Percentiles rank a stretch among this genome's conserved stretches.
These are phyloP conservation scores for Pythium sukuiense DNA, from an alignment of 352 stramenopile genomes.

Conservation along the genomic window DNA sequence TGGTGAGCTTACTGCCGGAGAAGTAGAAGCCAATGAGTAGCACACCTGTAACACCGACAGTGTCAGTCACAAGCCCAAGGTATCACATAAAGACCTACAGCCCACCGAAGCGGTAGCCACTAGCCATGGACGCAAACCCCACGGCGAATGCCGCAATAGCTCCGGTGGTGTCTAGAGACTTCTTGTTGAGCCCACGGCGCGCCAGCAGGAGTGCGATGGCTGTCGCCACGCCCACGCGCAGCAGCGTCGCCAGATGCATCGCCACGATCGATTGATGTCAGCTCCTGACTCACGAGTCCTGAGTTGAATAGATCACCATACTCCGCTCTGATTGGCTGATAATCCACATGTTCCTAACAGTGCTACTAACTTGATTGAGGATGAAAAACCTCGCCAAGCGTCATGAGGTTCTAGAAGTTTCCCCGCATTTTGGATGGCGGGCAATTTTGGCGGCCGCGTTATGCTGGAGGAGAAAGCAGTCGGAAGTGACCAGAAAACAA, in stretches of 20 bases:
- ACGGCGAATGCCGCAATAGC: conserved; percentile 63
- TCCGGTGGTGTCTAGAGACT: conserved; percentile 61
- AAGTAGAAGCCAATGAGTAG: conserved; percentile 87
- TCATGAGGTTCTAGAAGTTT: conserved; percentile 1
- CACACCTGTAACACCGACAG: conserved; percentile 35
- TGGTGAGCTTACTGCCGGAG: conserved; percentile 84
- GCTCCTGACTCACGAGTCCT: neutral
- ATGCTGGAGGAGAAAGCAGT: neutral
- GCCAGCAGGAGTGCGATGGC: conserved; percentile 44
- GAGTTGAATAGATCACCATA: neutral
- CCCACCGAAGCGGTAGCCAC: conserved; percentile 67
- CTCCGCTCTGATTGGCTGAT: neutral
- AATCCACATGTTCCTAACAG: neutral
- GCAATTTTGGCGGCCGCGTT: neutral
- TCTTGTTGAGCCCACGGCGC: conserved; percentile 59
- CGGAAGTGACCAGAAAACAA: neutral
- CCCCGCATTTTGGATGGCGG: conserved; percentile 4
- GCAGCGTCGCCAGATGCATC: conserved; percentile 1
- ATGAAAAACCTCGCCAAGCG: neutral
- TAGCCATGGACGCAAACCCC: conserved; percentile 61
- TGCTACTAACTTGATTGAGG: neutral
- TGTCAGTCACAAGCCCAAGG: neutral
- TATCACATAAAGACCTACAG: neutral
- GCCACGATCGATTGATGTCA: too few relatives aligned
- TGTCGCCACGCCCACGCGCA: conserved; percentile 44